Conservation (phyloP, 1,139 yeast genomes). For the Debaryomyces udenii region DNA sequence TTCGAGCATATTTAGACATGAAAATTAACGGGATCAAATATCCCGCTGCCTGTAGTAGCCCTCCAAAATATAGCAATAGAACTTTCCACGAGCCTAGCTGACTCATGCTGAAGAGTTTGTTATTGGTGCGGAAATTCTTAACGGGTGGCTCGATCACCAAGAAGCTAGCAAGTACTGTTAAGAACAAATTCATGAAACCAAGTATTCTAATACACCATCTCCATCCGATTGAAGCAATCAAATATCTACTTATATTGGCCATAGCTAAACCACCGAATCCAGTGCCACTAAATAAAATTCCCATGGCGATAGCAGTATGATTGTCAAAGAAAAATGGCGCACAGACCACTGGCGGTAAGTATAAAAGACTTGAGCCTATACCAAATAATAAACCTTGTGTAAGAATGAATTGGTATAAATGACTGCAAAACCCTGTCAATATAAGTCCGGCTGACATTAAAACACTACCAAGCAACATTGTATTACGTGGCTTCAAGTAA, state of each 20-base stretch:
- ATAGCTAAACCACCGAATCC: conserved; percentile 45
- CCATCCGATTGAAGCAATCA: conserved; percentile 38
- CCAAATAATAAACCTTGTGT: conserved; percentile 45
- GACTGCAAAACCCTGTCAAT: conserved; percentile 26
- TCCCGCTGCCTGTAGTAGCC: conserved; percentile 43
- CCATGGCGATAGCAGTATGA: conserved; percentile 46
- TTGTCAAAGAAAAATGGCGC: conserved; percentile 41
- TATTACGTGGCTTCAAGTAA: conserved; percentile 21
- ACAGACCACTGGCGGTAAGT: conserved; percentile 44
- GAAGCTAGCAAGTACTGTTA: conserved; percentile 21
- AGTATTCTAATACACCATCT: conserved; percentile 40
- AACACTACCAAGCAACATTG: conserved; percentile 30
- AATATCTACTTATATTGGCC: conserved; percentile 35
- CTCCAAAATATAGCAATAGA: conserved; percentile 32
- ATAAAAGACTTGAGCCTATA: conserved; percentile 38
- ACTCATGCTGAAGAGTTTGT: conserved; percentile 18
- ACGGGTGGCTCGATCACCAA: conserved; percentile 22
- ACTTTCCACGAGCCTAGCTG: conserved; percentile 24
- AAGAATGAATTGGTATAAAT: conserved; percentile 33
- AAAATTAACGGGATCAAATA: conserved; percentile 42
- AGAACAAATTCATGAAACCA: conserved; percentile 29
- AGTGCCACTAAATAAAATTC: conserved; percentile 43
- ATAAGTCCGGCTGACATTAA: conserved; percentile 31
- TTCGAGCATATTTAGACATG: conserved; percentile 42
- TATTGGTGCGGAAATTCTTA: conserved; percentile 22